Evolutionary conservation across 2,329 filamentous ascomycete species (phyloP).

Genomic region (Trichoderma hamatum): DNA sequence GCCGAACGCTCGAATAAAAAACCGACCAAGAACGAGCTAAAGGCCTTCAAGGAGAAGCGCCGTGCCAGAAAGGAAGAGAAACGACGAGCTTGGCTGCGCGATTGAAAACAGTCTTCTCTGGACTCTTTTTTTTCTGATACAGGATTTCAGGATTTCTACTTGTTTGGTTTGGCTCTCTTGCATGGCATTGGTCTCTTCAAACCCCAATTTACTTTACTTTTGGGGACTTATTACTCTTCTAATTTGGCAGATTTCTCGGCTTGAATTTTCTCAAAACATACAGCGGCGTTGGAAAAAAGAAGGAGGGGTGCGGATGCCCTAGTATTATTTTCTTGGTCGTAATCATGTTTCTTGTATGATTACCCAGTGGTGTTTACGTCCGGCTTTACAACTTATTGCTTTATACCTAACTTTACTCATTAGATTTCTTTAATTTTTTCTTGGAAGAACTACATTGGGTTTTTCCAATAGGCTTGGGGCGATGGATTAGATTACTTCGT

Average conservation of each 20-base stretch:
- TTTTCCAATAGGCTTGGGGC: not conserved
- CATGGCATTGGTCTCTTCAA: not conserved
- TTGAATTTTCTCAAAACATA: constrained; percentile 6
- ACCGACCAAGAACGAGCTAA: constrained; percentile 81
- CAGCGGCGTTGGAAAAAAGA: constrained; percentile 21
- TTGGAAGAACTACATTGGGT: not conserved
- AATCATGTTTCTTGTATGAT: not conserved
- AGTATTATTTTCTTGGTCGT: not conserved
- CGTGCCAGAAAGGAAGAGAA: constrained; percentile 93
- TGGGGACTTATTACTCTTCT: not conserved
- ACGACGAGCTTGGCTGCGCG: constrained; percentile 83
- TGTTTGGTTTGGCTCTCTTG: constrained; percentile 7
- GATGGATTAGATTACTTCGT: constrained; percentile 12
- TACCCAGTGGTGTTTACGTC: not conserved
- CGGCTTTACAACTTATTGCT: not conserved
- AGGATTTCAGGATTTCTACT: not conserved
- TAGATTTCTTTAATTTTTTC: not conserved
- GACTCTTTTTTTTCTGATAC: not conserved
- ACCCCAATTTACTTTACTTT: not conserved
- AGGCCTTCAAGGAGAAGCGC: constrained; percentile 89
- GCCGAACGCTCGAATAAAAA: constrained; percentile 87
- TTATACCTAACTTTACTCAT: not conserved
- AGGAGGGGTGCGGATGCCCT: not conserved
- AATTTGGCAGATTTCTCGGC: not conserved
- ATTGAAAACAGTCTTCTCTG: constrained; percentile 55